Conservation (phyloP, 140 eudicot species). For the Cichorium intybus region DNA sequence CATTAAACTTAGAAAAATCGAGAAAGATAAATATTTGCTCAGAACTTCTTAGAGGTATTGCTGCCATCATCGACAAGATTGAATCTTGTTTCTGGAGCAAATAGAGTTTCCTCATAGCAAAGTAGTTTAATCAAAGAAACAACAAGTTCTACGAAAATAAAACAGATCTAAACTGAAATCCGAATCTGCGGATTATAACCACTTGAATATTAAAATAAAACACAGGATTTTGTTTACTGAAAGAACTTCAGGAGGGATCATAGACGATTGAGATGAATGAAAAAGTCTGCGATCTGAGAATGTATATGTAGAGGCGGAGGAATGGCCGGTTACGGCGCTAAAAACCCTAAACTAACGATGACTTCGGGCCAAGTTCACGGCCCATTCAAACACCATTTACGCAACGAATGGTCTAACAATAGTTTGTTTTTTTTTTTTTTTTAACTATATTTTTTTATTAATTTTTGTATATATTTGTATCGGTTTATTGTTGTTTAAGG, state of each 20-base stretch:
- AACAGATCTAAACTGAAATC: background rate
- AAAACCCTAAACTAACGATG: slow-evolving; percentile 14
- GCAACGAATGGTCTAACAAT: no score
- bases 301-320: slow-evolving; percentile 8
- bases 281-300: background rate
- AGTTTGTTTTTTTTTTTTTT: no score
- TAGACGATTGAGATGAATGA: background rate
- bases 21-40: slow-evolving; percentile 12
- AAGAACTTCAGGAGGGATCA: background rate
- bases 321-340: background rate
- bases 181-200: background rate
- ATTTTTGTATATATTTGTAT: no score
- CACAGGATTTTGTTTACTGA: background rate
- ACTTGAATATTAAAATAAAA: background rate
- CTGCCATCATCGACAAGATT: slow-evolving; percentile 29
- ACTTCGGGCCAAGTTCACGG: slow-evolving; percentile 20
- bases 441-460: no score
- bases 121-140: background rate
- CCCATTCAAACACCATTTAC: background rate
- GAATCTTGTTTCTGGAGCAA: slow-evolving; percentile 29
- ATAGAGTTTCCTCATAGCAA: slow-evolving; percentile 18
- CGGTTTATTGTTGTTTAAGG: no score
- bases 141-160: background rate
- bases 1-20: background rate
- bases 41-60: slow-evolving; percentile 45